Conservation (phyloP, 768 basidiomycete species). For the Mycena amicta region DNA sequence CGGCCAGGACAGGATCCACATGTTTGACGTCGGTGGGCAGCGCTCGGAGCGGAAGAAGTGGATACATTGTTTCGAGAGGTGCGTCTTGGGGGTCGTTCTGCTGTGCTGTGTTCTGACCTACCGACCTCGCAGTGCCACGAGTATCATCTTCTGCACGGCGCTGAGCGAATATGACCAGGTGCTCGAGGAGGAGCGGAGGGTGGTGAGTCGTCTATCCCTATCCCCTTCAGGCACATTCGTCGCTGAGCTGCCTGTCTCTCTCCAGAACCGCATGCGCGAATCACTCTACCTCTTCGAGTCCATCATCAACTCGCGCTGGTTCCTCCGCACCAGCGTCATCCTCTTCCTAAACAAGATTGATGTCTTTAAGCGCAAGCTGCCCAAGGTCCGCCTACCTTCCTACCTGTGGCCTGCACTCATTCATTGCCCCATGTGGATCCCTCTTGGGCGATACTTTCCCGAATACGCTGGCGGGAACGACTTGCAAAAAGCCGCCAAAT, state of each 20-base stretch:
- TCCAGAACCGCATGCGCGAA: slow-evolving; percentile 77
- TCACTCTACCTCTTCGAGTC: slow-evolving; percentile 75
- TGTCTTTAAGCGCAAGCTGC: slow-evolving; percentile 63
- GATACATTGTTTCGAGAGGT: not conserved
- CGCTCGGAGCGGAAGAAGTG: slow-evolving; percentile 34
- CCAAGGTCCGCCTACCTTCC: slow-evolving; percentile 11
- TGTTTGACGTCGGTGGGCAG: slow-evolving; percentile 74
- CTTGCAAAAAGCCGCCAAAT: slow-evolving; percentile 78
- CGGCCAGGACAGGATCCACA: slow-evolving; percentile 57
- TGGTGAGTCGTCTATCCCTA: slow-evolving; percentile 34
- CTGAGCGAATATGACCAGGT: slow-evolving; percentile 63
- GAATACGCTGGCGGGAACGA: slow-evolving; percentile 73
- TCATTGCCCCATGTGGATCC: slow-evolving; percentile 30
- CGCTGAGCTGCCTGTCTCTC: no score
- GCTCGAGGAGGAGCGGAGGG: slow-evolving; percentile 53
- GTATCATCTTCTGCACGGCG: slow-evolving; percentile 59
- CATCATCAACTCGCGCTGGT: slow-evolving; percentile 36
- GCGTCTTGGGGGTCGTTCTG: not conserved
- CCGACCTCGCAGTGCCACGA: slow-evolving; percentile 38
- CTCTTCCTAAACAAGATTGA: slow-evolving; percentile 75
- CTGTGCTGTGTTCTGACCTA: not conserved
- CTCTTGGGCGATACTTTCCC: slow-evolving; percentile 60
- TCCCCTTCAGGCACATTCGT: not conserved
- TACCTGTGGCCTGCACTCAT: not conserved
- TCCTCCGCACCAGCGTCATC: slow-evolving; percentile 68